These are phyloP conservation scores for Schizothecium vesticola DNA, from an alignment of 495 filamentous ascomycete species.

Conservation along the genomic window DNA sequence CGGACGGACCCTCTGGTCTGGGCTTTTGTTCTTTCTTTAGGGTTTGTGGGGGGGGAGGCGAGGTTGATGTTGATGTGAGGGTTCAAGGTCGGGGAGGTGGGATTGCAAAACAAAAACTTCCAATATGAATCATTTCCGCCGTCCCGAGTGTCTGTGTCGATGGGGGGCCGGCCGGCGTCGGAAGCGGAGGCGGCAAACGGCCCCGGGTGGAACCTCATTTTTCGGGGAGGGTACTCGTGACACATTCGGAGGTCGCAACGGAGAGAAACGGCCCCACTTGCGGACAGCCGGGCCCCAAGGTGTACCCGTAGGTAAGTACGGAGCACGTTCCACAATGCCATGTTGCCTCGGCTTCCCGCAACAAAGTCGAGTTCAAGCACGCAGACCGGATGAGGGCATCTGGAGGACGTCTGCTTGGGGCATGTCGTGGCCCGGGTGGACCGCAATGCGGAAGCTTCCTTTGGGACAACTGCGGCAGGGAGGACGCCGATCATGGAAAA, in stretches of 20 bases:
- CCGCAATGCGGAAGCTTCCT: neutral
- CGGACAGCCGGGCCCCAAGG: neutral
- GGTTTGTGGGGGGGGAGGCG: neutral
- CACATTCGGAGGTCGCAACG: neutral
- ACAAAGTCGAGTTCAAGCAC: neutral
- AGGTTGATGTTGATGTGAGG: neutral
- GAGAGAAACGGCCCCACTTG: neutral
- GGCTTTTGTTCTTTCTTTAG: neutral
- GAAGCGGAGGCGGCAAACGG: neutral
- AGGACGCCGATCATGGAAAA: conserved; percentile 10
- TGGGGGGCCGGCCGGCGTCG: neutral
- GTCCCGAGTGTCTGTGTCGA: neutral
- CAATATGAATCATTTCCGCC: neutral
- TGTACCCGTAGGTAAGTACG: too few relatives aligned
- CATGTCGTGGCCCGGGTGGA: neutral
- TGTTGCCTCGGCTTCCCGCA: neutral
- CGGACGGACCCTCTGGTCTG: too few relatives aligned
- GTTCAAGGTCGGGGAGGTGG: too few relatives aligned
- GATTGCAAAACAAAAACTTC: too few relatives aligned
- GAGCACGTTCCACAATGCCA: neutral
- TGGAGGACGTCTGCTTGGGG: neutral
- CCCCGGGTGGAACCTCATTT: neutral
- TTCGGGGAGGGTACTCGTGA: neutral
- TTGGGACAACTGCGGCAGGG: conserved; percentile 1
- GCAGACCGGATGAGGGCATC: neutral